Conservation (phyloP, 257 asterid species). For the Primulina tabacum region DNA sequence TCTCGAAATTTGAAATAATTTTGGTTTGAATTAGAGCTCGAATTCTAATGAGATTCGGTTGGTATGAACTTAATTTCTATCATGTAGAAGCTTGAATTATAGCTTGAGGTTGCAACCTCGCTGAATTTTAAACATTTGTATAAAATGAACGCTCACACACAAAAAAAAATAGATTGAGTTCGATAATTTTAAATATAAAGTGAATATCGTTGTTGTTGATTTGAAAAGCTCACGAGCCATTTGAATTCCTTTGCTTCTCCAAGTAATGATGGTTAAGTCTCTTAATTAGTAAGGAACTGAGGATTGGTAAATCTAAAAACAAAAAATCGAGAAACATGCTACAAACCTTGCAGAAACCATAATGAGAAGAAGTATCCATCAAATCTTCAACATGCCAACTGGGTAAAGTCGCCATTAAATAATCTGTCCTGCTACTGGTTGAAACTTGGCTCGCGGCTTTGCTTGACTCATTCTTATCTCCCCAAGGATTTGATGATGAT, state of each 20-base stretch:
- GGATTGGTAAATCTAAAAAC: not conserved
- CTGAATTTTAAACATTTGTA: no score
- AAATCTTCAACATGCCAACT: conserved; percentile 73
- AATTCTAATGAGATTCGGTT: no score
- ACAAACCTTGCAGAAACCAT: conserved; percentile 58
- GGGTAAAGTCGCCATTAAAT: conserved; percentile 54
- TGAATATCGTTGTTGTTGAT: not conserved
- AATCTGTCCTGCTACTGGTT: conserved; percentile 51
- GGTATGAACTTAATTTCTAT: no score
- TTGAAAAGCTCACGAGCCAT: not conserved
- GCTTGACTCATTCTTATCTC: conserved; percentile 27
- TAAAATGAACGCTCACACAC: not conserved
- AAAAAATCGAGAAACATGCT: conserved; percentile 1
- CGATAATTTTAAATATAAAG: no score
- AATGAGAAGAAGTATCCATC: conserved; percentile 52
- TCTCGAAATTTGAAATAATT: no score
- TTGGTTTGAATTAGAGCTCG: no score
- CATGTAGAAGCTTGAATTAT: no score
- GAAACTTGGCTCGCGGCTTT: conserved; percentile 32
- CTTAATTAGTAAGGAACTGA: not conserved
- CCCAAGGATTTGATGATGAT: conserved; percentile 41
- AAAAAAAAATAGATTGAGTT: not conserved
- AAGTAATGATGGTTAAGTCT: not conserved
- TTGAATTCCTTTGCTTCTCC: not conserved
- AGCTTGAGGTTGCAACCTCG: no score